Base-by-base conservation (phyloP, 1,284 basidiomycete species). In the Cutaneotrichosporon cavernicola region DNA sequence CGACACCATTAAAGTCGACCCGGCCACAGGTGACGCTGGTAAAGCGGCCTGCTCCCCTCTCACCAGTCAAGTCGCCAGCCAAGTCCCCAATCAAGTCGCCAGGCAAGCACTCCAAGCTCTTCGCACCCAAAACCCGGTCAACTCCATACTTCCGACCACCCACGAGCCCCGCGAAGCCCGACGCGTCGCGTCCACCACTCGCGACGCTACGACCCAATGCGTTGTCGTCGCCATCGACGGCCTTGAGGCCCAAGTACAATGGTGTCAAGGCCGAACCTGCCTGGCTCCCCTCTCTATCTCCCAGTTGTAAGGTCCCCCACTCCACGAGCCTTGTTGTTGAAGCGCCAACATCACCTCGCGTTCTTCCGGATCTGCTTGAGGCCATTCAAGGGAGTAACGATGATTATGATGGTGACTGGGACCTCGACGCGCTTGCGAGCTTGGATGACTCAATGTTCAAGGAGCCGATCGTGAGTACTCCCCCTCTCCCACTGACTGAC, bases 321-420 rank as follows among this genome's bases (percentile, higher is more conserved):
- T 56, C 55, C 11, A 43, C 55, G 22, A 56, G 55, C 22, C 38
- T 56, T 14, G 38, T 38, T 3, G 36, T 40, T 11, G 21, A 43
- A 13, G 34, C 56, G 6, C 55, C 55, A 16, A 22, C 14, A 6
- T 56, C 55, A 6, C 55, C 55, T 11, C 55, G 55, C 22, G 10
- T 26, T 6, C 32, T 55, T 6, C 52, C 32, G 18, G 52, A n/a
- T 55, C 16, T 36, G 13, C 52, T 55, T 34, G 52, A 55, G 34
- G 9, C 18, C 14, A 49, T 16, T 10, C 22, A 36, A 0, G 55
- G 21, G 21, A 43, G 50, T 10, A 50, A 59, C 22, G 65, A 64
- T 18, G 60, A 72, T n/a, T 76, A 74, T 58, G 69, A 71, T 34
- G 72, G 72, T 22, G 75, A 76, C 46, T 73, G 76, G 65, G 76